phyloP scores from a whole-genome alignment of 768 basidiomycete genomes.

The Termitomyces sp. region DNA sequence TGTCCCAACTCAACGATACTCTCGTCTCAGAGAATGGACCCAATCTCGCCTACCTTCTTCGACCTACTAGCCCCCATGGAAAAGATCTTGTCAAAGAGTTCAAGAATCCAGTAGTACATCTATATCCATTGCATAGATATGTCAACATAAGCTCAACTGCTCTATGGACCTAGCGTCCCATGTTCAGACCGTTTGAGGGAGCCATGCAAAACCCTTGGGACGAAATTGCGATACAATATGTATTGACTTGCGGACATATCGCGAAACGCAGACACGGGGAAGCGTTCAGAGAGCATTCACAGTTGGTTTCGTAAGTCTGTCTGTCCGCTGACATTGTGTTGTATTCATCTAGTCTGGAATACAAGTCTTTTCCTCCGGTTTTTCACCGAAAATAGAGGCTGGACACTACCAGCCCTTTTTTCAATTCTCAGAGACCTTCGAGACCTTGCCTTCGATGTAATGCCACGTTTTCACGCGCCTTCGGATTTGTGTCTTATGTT shows the following conservation, averaged over 20 bases:
- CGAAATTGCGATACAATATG: constrained; percentile 80
- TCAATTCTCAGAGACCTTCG: constrained; percentile 76
- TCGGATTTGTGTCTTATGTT: not conserved
- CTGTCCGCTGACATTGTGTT: not conserved
- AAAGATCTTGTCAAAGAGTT: constrained; percentile 73
- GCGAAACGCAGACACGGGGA: constrained; percentile 61
- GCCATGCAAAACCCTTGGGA: constrained; percentile 76
- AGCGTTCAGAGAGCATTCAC: constrained; percentile 77
- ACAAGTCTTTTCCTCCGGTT: constrained; percentile 69
- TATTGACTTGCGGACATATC: constrained; percentile 66
- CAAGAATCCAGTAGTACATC: constrained; percentile 44
- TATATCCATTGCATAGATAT: not conserved
- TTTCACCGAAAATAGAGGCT: constrained; percentile 76
- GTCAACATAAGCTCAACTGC: not conserved
- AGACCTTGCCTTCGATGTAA: constrained; percentile 81
- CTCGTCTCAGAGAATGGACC: constrained; percentile 60
- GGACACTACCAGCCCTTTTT: constrained; percentile 83
- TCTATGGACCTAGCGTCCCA: constrained; percentile 22
- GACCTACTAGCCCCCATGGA: constrained; percentile 71
- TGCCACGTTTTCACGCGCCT: constrained; percentile 7
- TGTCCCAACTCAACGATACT: constrained; percentile 56
- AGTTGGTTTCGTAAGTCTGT: constrained; percentile 66
- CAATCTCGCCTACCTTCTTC: constrained; percentile 66
- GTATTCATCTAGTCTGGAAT: not conserved
- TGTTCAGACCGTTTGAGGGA: constrained; percentile 47